These are phyloP conservation scores for Suillus americanus DNA, from an alignment of 768 basidiomycete genomes.

Conservation along the genomic window DNA sequence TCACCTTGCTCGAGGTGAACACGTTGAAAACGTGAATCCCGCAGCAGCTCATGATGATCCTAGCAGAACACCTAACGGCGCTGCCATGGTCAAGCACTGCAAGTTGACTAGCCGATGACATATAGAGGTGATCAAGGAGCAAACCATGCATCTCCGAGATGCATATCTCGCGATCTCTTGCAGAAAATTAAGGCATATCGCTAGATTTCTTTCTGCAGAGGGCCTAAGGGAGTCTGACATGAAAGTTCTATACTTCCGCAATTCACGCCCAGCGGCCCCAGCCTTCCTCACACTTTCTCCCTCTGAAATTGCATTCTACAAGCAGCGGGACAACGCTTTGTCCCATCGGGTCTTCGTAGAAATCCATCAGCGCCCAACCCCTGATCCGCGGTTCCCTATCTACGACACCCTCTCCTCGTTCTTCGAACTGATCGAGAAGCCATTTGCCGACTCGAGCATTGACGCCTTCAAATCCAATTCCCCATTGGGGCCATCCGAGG, in stretches of 20 bases:
- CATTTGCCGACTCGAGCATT: slow-evolving; percentile 75
- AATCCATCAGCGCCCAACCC: slow-evolving; percentile 81
- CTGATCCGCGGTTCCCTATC: slow-evolving; percentile 45
- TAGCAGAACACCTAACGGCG: not conserved
- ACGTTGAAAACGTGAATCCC: slow-evolving; percentile 2
- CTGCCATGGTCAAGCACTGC: not conserved
- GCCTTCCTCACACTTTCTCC: slow-evolving; percentile 41
- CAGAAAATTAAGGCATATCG: not conserved
- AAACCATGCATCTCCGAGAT: not conserved
- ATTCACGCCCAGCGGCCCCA: slow-evolving; percentile 33
- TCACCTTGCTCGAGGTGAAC: not conserved
- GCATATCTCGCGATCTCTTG: not conserved
- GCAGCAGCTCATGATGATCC: not conserved
- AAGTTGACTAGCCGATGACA: not conserved
- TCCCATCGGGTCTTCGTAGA: slow-evolving; percentile 56
- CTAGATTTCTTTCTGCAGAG: not conserved
- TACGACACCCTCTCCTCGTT: not conserved
- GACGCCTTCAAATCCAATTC: slow-evolving; percentile 83
- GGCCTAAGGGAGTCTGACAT: not conserved
- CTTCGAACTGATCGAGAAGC: slow-evolving; percentile 55
- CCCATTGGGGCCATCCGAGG: slow-evolving; percentile 76
- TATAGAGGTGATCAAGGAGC: not conserved
- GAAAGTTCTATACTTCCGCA: not conserved
- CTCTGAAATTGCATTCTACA: slow-evolving; percentile 77
- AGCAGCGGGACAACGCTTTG: slow-evolving; percentile 60